A percentile compares a stretch with the other conserved stretches of the same genome.
These are phyloP conservation scores for Lipomyces lipofer DNA, from an alignment of 805 yeast species.

Conservation along the genomic window DNA sequence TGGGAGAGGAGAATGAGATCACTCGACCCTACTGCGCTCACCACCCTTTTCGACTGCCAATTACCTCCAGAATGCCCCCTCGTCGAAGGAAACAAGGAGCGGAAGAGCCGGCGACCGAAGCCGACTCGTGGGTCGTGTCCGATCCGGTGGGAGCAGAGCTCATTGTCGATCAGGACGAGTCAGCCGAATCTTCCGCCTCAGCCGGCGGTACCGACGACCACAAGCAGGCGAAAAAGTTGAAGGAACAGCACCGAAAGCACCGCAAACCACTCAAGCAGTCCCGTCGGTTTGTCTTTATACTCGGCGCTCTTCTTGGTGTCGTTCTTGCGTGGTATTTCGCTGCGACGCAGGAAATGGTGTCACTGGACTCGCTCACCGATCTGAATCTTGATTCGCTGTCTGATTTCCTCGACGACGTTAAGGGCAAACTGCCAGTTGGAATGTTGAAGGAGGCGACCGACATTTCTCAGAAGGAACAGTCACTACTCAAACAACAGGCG, in stretches of 20 bases:
- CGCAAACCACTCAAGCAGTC: conserved; percentile 8
- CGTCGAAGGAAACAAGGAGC: not conserved
- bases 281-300: conserved; percentile 23
- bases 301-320: conserved; percentile 75
- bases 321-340: conserved; percentile 64
- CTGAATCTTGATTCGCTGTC: conserved; percentile 57
- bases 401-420: conserved; percentile 70
- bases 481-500: conserved; percentile 56
- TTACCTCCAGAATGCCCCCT: not conserved
- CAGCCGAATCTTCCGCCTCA: conserved; percentile 10
- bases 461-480: conserved; percentile 46
- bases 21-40: no score
- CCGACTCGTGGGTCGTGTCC: not conserved
- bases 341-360: conserved; percentile 45
- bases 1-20: no score
- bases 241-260: not conserved
- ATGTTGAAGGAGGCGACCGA: conserved; percentile 61
- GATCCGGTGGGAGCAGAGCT: not conserved
- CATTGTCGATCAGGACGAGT: not conserved
- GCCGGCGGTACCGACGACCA: conserved; percentile 2
- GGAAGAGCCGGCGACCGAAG: not conserved
- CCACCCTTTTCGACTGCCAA: not conserved
- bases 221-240: not conserved
- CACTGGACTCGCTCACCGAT: conserved; percentile 53
- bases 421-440: conserved; percentile 66